Percentiles rank a stretch among this genome's conserved stretches.
Conservation (phyloP, 2,329 filamentous ascomycete species). For the Thermothelomyces thermophilus region DNA sequence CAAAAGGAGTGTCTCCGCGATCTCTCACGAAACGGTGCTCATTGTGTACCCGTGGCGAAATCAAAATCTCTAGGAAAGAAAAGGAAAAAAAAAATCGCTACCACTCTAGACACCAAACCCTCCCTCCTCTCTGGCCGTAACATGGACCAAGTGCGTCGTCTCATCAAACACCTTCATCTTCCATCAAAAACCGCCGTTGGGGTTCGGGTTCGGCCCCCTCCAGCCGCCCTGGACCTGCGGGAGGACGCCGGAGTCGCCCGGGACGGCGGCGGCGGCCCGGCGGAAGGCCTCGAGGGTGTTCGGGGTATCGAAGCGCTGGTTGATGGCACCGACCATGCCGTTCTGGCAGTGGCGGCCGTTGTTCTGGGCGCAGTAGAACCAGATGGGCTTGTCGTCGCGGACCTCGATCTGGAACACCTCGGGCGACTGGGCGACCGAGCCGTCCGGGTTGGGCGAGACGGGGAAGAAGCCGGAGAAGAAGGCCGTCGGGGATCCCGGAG, state of each 20-base stretch:
- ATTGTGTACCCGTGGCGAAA: too few species aligned
- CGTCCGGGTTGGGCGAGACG: slow-evolving; percentile 15
- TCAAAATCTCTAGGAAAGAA: too few species aligned
- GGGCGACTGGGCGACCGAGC: slow-evolving; percentile 27
- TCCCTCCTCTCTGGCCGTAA: too few species aligned
- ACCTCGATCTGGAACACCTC: slow-evolving; percentile 41
- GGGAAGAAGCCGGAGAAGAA: slow-evolving; percentile 43
- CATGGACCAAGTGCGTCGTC: too few species aligned
- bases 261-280: slow-evolving; percentile 31
- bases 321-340: slow-evolving; percentile 45
- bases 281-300: slow-evolving; percentile 35
- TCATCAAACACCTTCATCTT: too few species aligned
- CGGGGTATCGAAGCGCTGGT: slow-evolving; percentile 38
- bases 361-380: slow-evolving; percentile 40
- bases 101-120: too few species aligned
- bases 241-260: slow-evolving; percentile 28
- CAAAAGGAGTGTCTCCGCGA: too few species aligned
- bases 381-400: slow-evolving; percentile 37
- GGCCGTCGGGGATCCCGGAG: slow-evolving; percentile 18
- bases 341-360: slow-evolving; percentile 40
- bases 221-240: slow-evolving; percentile 31
- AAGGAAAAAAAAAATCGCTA: too few species aligned
- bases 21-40: too few species aligned
- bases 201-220: slow-evolving; percentile 38
- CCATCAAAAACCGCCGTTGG: slow-evolving; percentile 28